Evolutionary conservation across 345 rosid species (phyloP).

Genomic region (Psidium guajava): DNA sequence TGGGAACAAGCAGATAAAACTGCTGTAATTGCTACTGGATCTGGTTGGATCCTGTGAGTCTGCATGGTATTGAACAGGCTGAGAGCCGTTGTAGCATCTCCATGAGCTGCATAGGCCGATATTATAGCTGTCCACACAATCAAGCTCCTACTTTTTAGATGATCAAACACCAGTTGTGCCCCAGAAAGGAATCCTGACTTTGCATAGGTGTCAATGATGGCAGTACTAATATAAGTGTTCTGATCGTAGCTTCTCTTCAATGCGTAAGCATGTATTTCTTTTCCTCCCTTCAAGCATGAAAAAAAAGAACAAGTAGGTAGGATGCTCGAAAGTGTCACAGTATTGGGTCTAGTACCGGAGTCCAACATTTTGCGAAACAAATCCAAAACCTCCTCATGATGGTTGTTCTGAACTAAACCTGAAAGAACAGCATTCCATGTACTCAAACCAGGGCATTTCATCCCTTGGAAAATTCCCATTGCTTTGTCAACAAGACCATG

Average conservation of each 20-base stretch:
- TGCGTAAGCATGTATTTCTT: conserved; percentile 64
- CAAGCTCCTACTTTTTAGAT: conserved; percentile 42
- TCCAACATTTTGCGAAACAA: conserved; percentile 50
- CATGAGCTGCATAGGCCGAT: conserved; percentile 65
- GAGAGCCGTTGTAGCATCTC: conserved; percentile 48
- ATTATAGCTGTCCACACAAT: conserved; percentile 80
- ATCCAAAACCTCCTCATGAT: conserved; percentile 33
- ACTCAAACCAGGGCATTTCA: conserved; percentile 36
- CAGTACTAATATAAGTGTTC: conserved; percentile 56
- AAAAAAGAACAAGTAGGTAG: conserved; percentile 47
- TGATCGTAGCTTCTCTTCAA: conserved; percentile 34
- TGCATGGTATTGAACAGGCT: conserved; percentile 49
- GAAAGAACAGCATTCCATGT: conserved; percentile 77
- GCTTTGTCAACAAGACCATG: conserved; percentile 62
- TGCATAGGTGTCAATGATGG: conserved; percentile 61
- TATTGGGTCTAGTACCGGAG: conserved; percentile 42
- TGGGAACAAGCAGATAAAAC: conserved; percentile 63
- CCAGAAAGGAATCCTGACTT: conserved; percentile 55
- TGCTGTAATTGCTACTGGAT: conserved; percentile 59
- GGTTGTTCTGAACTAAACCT: conserved; percentile 66
- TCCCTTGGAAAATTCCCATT: conserved; percentile 35
- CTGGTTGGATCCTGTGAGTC: conserved; percentile 41
- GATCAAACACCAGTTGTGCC: conserved; percentile 51
- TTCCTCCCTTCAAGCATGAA: conserved; percentile 60
- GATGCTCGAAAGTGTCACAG: conserved; percentile 47